Evolutionary conservation across 176 grass and related monocot species (phyloP), one percentile per base, ranked within the genome.

Genomic region (Aechmea fasciata): DNA sequence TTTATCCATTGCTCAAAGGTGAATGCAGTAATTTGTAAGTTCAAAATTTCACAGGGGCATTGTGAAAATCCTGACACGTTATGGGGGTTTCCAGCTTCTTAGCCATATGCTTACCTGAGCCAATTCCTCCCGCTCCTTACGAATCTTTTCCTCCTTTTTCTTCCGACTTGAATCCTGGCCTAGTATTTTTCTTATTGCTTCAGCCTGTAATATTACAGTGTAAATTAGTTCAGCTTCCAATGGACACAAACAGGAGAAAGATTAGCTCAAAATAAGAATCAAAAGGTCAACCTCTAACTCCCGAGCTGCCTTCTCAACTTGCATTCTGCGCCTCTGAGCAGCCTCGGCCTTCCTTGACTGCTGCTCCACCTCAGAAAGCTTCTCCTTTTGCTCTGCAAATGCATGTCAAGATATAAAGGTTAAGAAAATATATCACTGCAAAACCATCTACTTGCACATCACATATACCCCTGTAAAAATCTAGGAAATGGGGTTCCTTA

Each of bases 281-380:
- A 51, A 25, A 20, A 73, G 63, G 74, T 11, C 25, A 71, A 97
- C 93, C 89, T 96, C 88, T 51, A 87, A 84, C 77, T 97, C 93
- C 73, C 66, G 84, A 65, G 87, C 86, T 63, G 89, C 81, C 78
- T 97, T 92, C 77, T 92, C 93, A 65, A 97, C 89, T 92, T 97
- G 93, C 86, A 97, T 89, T 82, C 87, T 96, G 55, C 92, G 93
- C 71, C 93, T 92, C 77, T 97, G 93, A 71, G 89, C 89, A 59
- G 84, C 86, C 70, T 97, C 89, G 29, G 89, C 89, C 49, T 92
- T 97, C 61, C 78, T 92, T 28, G 93, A 89, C 70, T 90, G 93
- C 80, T 84, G 77, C 76, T 92, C 93, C 68, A 90, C 84, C 13
- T 92, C 86, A 17, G 88, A 78, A 52, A 87, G 83, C 68, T 92